Percentiles rank a stretch among this genome's conserved stretches.
Evolutionary conservation across 352 stramenopile species (phyloP).

Genomic region (Stephanocyclus meneghinianus): DNA sequence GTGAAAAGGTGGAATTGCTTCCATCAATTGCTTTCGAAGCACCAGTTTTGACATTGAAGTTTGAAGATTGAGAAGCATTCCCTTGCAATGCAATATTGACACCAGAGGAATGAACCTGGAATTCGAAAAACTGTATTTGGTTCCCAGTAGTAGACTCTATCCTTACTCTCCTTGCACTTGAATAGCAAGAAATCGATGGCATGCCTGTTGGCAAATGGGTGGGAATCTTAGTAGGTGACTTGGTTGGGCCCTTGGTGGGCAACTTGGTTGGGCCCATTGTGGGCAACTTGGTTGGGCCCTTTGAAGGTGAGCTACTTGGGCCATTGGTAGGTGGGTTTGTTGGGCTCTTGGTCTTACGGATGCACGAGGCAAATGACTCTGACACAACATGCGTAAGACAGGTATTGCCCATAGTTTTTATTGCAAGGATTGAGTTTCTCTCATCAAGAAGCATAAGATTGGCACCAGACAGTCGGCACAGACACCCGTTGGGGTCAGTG

Average conservation of each 20-base stretch:
- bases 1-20: background rate
- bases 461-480: slow-evolving; percentile 1
- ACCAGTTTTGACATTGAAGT: background rate
- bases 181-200: background rate
- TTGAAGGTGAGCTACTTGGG: too few relatives aligned
- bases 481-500: background rate
- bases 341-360: background rate
- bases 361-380: background rate
- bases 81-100: background rate
- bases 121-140: background rate
- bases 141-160: background rate
- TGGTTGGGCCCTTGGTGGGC: background rate
- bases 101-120: background rate
- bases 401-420: background rate
- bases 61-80: background rate
- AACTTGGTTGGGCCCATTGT: too few relatives aligned
- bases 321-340: too few relatives aligned
- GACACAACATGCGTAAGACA: background rate
- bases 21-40: background rate
- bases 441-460: background rate
- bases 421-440: background rate
- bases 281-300: too few relatives aligned
- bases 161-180: background rate
- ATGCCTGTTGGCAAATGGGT: background rate
- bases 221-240: background rate